Conservation (phyloP, 2,329 filamentous ascomycete species). For the Capronia americana region DNA sequence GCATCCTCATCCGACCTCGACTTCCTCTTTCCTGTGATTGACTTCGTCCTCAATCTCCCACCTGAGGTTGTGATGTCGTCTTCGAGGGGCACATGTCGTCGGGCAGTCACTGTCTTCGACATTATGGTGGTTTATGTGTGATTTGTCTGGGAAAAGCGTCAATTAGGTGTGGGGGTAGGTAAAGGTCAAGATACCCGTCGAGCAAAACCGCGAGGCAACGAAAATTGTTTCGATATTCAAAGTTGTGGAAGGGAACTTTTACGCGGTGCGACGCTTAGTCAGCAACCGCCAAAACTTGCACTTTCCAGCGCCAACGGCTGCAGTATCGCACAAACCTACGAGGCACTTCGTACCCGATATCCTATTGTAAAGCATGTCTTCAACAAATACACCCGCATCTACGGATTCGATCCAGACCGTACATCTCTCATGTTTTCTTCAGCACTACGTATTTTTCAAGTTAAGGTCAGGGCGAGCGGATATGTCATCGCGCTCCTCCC, state of each 20-base stretch:
- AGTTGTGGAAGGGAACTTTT: conserved; percentile 25
- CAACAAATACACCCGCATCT: no score
- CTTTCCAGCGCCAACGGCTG: neutral
- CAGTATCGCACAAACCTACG: no score
- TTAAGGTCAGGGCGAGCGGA: no score
- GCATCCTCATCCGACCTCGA: conserved; percentile 62
- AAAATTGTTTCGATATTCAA: conserved; percentile 16
- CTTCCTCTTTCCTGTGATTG: conserved; percentile 72
- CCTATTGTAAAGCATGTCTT: no score
- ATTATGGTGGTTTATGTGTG: conserved; percentile 18
- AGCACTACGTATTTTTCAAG: no score
- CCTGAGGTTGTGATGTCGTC: conserved; percentile 79
- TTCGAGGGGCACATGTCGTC: conserved; percentile 87
- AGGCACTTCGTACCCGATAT: no score
- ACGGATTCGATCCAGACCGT: neutral
- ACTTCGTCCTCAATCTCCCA: conserved; percentile 71
- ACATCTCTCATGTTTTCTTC: no score
- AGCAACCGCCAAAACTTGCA: conserved; percentile 18
- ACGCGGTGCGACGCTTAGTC: conserved; percentile 27
- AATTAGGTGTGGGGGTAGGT: neutral
- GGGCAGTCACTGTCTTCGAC: conserved; percentile 42
- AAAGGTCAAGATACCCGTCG: neutral
- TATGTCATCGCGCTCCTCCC: no score
- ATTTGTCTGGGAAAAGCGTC: neutral
- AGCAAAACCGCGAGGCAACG: neutral